Conservation (phyloP, 768 basidiomycete genomes). For the Trametes cingulata region DNA sequence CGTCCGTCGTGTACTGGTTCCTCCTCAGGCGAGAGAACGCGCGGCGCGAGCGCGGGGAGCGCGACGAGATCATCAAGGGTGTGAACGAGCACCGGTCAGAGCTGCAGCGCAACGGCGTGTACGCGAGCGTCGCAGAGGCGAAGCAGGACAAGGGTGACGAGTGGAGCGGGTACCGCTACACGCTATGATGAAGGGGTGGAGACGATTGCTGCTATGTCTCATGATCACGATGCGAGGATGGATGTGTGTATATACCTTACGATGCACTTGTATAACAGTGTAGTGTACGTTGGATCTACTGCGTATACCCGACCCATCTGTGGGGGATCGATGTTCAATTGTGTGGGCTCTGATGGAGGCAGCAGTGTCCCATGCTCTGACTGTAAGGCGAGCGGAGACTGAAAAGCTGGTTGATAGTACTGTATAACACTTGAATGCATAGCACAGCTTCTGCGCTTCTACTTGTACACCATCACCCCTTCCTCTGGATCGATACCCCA, state of each 20-base stretch:
- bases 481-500: too few species aligned
- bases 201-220: background rate
- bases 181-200: conserved; percentile 34
- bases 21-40: conserved; percentile 61
- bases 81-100: conserved; percentile 38
- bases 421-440: too few species aligned
- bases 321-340: too few species aligned
- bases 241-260: background rate
- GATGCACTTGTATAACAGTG: background rate
- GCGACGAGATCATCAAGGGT: conserved; percentile 66
- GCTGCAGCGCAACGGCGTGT: conserved; percentile 56
- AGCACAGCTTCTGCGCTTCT: too few species aligned
- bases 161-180: conserved; percentile 79
- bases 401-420: too few species aligned
- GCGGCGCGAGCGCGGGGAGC: conserved; percentile 65
- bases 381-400: too few species aligned
- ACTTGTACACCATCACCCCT: too few species aligned
- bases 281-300: background rate
- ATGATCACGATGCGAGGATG: background rate
- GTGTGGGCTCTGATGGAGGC: too few species aligned
- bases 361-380: too few species aligned
- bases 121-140: conserved; percentile 59
- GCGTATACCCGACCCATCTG: too few species aligned
- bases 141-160: conserved; percentile 69
- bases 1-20: conserved; percentile 42